Evolutionary conservation across 2,329 filamentous ascomycete species (phyloP).

Genomic region (Apiospora hydei): DNA sequence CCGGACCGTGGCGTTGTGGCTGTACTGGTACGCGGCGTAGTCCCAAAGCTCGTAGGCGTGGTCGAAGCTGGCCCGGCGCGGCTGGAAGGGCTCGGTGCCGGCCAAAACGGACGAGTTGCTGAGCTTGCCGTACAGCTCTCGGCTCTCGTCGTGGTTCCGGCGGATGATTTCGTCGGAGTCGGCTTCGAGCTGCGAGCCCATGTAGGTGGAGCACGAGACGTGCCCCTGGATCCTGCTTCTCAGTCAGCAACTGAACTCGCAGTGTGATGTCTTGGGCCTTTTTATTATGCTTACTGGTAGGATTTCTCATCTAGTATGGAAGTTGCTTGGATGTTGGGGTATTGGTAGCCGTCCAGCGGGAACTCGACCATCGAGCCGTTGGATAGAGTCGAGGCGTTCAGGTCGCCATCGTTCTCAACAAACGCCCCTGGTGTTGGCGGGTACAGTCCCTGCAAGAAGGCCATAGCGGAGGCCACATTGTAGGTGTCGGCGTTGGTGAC

Average conservation of each 20-base stretch:
- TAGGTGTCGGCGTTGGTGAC: slow-evolving; percentile 51
- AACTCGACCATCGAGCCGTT: slow-evolving; percentile 67
- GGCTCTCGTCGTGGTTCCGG: slow-evolving; percentile 35
- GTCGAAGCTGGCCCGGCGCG: slow-evolving; percentile 47
- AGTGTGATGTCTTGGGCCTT: too few species aligned
- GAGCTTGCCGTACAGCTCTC: slow-evolving; percentile 52
- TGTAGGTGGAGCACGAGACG: slow-evolving; percentile 48
- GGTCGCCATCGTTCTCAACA: slow-evolving; percentile 43
- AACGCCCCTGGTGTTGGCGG: slow-evolving; percentile 65
- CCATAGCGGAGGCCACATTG: slow-evolving; percentile 72
- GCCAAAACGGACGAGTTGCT: slow-evolving; percentile 46
- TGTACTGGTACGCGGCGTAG: slow-evolving; percentile 60
- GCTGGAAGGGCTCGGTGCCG: slow-evolving; percentile 43
- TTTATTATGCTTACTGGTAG: neutral
- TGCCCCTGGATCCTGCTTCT: too few species aligned
- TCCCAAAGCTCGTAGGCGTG: slow-evolving; percentile 64
- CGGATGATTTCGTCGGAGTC: slow-evolving; percentile 29
- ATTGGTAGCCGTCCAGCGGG: slow-evolving; percentile 81
- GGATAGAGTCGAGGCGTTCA: slow-evolving; percentile 58
- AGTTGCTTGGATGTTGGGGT: slow-evolving; percentile 71
- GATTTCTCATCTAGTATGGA: neutral
- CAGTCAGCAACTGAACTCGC: too few species aligned
- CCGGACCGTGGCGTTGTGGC: slow-evolving; percentile 56
- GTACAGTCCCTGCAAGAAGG: slow-evolving; percentile 86
- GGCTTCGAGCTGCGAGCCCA: slow-evolving; percentile 40